These are phyloP conservation scores for Primulina eburnea DNA, from an alignment of 257 asterid genomes.

Conservation along the genomic window DNA sequence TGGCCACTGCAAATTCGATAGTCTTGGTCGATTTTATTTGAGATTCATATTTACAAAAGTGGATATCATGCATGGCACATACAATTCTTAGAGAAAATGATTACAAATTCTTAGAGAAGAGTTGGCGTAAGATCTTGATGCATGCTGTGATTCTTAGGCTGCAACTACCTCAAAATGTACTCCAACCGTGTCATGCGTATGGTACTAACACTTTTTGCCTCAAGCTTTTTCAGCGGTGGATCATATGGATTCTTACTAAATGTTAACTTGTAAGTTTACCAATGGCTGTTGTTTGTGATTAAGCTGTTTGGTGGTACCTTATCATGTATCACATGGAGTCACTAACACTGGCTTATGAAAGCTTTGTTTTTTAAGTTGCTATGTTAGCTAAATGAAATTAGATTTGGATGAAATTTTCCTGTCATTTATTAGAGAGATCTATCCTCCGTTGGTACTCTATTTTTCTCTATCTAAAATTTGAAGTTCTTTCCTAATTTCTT, in stretches of 20 bases:
- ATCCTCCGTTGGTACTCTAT: not conserved
- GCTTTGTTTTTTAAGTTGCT: not conserved
- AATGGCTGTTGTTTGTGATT: not conserved
- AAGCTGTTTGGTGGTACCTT: not conserved
- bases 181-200: not conserved
- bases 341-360: not conserved
- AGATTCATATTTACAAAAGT: not conserved
- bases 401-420: not conserved
- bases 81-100: not conserved
- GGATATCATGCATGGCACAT: not conserved
- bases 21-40: constrained; percentile 7
- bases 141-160: not conserved
- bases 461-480: not conserved
- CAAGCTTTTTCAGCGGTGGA: not conserved
- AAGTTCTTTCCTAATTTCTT: not conserved
- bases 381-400: not conserved
- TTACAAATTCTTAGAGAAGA: constrained; percentile 7
- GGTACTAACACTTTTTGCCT: not conserved
- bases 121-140: constrained; percentile 14
- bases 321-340: not conserved
- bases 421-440: not conserved
- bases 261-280: not conserved
- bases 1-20: constrained; percentile 3
- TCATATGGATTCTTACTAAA: not conserved
- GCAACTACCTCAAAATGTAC: not conserved